Percentiles rank a stretch among this genome's conserved stretches.
Evolutionary conservation across 139 green algal species (phyloP).

Genomic region (Nannochloris sp.): DNA sequence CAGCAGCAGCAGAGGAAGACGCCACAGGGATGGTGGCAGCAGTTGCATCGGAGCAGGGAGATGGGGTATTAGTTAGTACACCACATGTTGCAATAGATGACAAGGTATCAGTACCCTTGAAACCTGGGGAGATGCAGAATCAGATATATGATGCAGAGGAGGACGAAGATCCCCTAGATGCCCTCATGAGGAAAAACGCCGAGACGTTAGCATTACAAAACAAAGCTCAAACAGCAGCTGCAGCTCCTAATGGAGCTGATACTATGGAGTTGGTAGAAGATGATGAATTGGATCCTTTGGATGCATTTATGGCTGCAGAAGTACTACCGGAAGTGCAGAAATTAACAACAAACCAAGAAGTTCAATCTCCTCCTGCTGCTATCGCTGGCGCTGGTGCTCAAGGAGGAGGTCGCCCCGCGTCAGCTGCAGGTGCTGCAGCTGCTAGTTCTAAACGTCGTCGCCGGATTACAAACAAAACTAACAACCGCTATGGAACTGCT

Average conservation of each 20-base stretch:
- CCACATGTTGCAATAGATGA: no score
- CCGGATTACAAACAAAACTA: no score
- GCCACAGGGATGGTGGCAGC: background rate
- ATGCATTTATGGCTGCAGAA: slow-evolving; percentile 85
- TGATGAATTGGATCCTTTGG: slow-evolving; percentile 82
- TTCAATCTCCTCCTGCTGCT: background rate
- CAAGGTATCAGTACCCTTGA: no score
- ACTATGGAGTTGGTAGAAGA: slow-evolving; percentile 16
- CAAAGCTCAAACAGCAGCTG: background rate
- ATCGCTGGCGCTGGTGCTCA: background rate
- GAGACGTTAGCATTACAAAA: background rate
- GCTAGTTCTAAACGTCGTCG: background rate
- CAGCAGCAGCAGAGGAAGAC: background rate
- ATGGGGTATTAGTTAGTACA: no score
- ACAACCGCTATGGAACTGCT: slow-evolving; percentile 1
- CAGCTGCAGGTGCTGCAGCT: background rate
- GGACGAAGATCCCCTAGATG: slow-evolving; percentile 7
- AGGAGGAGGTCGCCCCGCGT: background rate
- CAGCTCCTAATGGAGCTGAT: background rate
- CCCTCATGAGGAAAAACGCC: slow-evolving; percentile 1
- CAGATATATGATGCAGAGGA: slow-evolving; percentile 54
- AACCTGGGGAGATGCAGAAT: slow-evolving; percentile 61
- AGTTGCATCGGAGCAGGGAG: slow-evolving; percentile 2
- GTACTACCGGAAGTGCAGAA: slow-evolving; percentile 37
- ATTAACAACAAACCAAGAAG: background rate